Evolutionary conservation across 176 grass and related monocot species (phyloP).

Genomic region (Areca catechu): DNA sequence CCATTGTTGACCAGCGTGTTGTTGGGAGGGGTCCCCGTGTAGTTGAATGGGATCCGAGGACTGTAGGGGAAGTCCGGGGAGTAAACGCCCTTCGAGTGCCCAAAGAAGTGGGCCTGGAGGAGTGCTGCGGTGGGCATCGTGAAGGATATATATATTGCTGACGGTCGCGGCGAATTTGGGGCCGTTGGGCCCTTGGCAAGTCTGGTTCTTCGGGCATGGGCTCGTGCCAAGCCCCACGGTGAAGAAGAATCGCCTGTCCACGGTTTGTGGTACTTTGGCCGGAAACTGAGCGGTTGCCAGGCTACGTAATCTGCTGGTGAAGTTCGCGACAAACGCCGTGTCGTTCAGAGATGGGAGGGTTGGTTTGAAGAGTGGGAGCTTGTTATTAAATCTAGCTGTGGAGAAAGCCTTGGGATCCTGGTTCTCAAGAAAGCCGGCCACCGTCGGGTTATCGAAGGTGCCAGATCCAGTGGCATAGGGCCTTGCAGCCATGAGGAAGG

Average conservation of each 20-base stretch:
- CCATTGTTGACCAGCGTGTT: constrained; percentile 50
- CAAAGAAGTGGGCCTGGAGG: constrained; percentile 58
- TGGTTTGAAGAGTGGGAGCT: constrained; percentile 22
- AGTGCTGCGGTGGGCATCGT: constrained; percentile 42
- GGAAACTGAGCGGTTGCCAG: constrained; percentile 35
- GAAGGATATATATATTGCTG: constrained; percentile 63
- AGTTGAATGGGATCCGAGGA: constrained; percentile 54
- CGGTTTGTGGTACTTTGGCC: constrained; percentile 27
- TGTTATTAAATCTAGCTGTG: constrained; percentile 27
- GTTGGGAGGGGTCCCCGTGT: constrained; percentile 49
- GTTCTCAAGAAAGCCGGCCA: constrained; percentile 54
- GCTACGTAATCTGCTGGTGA: constrained; percentile 45
- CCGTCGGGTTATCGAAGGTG: constrained; percentile 54
- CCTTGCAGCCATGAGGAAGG: constrained; percentile 43
- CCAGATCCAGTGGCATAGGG: constrained; percentile 38
- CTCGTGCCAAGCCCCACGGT: constrained; percentile 50
- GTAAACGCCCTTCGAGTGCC: constrained; percentile 34
- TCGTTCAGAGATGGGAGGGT: constrained; percentile 37
- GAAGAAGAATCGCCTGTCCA: constrained; percentile 49
- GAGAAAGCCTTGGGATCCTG: constrained; percentile 18
- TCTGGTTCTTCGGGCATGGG: constrained; percentile 26
- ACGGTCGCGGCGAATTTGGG: constrained; percentile 38
- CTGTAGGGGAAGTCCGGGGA: constrained; percentile 31
- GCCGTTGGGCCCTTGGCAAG: constrained; percentile 27
- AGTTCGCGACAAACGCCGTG: constrained; percentile 40